These are phyloP conservation scores for Coniophora puteana DNA, from an alignment of 1,284 basidiomycete species.

Conservation along the genomic window DNA sequence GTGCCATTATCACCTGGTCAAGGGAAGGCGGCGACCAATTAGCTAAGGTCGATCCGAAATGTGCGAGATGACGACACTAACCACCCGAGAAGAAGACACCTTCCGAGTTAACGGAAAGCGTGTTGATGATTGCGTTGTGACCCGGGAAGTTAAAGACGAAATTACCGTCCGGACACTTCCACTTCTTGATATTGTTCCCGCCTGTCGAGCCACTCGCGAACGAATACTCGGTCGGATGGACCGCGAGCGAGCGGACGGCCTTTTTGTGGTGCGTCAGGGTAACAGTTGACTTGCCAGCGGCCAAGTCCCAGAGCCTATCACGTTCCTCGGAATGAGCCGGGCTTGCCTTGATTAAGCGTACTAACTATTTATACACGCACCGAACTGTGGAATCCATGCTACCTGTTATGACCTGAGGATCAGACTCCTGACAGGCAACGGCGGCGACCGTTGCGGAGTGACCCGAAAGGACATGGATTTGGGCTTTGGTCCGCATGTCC, in stretches of 20 bases:
- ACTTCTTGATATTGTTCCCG: conserved; percentile 99
- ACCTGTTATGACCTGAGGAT: conserved; percentile 96
- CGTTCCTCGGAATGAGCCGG: conserved; percentile 1
- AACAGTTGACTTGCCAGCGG: conserved; percentile 93
- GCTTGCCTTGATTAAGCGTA: background rate
- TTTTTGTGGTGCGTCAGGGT: conserved; percentile 99
- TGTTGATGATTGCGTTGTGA: conserved; percentile 98
- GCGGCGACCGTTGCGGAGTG: conserved; percentile 94
- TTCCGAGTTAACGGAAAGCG: conserved; percentile 89
- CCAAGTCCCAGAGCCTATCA: conserved; percentile 92
- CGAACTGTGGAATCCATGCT: conserved; percentile 97
- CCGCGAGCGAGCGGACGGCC: conserved; percentile 88
- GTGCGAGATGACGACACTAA: conserved; percentile 32
- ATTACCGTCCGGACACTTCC: conserved; percentile 95
- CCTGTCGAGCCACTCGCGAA: conserved; percentile 95
- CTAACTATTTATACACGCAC: conserved; percentile 38
- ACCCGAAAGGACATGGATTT: conserved; percentile 90
- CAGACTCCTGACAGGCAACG: conserved; percentile 93
- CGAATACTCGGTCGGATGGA: conserved; percentile 94
- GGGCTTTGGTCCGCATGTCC: conserved; percentile 98
- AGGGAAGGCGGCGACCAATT: conserved; percentile 5
- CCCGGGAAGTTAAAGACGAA: conserved; percentile 96
- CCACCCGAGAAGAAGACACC: conserved; percentile 97
- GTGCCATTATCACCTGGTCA: conserved; percentile 82
- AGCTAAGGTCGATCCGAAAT: conserved; percentile 6